Percentiles rank a stretch among this genome's conserved stretches.
phyloP scores from a whole-genome alignment of 768 basidiomycete genomes.

The Leccinum variicolor region DNA sequence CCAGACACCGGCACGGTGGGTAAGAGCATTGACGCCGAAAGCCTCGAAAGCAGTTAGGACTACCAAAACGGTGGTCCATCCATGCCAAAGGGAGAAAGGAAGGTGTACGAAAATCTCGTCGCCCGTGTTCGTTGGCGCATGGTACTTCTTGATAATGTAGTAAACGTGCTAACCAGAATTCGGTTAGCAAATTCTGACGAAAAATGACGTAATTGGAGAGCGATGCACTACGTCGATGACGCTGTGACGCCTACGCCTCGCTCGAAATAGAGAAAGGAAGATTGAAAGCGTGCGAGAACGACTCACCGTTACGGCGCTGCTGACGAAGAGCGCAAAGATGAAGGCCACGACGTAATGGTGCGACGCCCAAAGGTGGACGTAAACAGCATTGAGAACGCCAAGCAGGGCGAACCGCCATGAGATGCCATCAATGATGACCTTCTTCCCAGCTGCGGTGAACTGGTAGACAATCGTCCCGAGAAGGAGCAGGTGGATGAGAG shows the following conservation, averaged over 20 bases:
- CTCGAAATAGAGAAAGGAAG: constrained; percentile 16
- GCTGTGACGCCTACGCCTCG: constrained; percentile 1
- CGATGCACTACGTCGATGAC: background rate
- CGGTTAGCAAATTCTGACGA: constrained; percentile 10
- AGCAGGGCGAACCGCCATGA: constrained; percentile 91
- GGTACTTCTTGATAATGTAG: constrained; percentile 88
- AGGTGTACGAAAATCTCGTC: constrained; percentile 93
- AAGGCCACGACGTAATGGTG: constrained; percentile 81
- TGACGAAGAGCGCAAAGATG: constrained; percentile 83
- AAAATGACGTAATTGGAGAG: background rate
- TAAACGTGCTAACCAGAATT: constrained; percentile 68
- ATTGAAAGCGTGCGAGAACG: background rate
- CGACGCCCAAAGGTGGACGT: constrained; percentile 82
- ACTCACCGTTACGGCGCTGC: constrained; percentile 57
- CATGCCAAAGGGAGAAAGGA: constrained; percentile 95
- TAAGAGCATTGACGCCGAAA: constrained; percentile 74
- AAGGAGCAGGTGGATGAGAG: constrained; percentile 85
- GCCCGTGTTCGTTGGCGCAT: constrained; percentile 54
- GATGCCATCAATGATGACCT: constrained; percentile 79
- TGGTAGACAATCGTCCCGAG: constrained; percentile 91
- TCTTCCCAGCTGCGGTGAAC: constrained; percentile 76
- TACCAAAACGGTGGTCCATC: constrained; percentile 85
- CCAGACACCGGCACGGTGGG: constrained; percentile 72
- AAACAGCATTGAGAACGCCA: constrained; percentile 82
- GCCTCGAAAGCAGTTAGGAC: constrained; percentile 83